Conservation (phyloP, 805 yeast genomes). For the Myxozyma lipomycoides region DNA sequence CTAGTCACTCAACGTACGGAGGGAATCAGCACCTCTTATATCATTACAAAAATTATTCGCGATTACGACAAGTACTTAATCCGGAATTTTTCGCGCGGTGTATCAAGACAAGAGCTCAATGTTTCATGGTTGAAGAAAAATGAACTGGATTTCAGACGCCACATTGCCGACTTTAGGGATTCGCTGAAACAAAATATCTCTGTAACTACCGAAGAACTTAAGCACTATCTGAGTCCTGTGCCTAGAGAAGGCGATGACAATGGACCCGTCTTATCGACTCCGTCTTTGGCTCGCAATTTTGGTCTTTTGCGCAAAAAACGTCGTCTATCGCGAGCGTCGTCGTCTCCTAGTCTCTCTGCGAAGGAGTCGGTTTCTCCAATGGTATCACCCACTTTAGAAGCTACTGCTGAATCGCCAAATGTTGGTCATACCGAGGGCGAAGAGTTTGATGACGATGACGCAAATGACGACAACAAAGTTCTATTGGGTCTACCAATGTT, state of each 20-base stretch:
- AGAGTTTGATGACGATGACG: constrained; percentile 19
- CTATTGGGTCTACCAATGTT: constrained; percentile 19
- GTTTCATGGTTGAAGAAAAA: constrained; percentile 97
- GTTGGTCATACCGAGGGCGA: constrained; percentile 3
- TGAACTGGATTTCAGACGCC: constrained; percentile 89
- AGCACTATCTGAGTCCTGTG: constrained; percentile 56
- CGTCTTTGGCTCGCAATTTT: constrained; percentile 9
- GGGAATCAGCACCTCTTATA: constrained; percentile 93
- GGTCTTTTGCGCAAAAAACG: constrained; percentile 18
- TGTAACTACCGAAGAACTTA: constrained; percentile 68
- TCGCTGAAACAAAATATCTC: constrained; percentile 67
- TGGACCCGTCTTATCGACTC: constrained; percentile 23
- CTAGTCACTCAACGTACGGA: constrained; percentile 94
- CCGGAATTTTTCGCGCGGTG: constrained; percentile 97
- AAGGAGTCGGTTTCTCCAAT: background rate
- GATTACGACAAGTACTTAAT: constrained; percentile 95
- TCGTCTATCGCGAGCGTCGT: background rate
- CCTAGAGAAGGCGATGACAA: constrained; percentile 27
- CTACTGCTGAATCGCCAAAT: background rate
- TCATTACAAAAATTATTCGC: constrained; percentile 88
- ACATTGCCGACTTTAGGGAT: constrained; percentile 78
- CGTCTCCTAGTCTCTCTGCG: constrained; percentile 8
- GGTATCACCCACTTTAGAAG: background rate
- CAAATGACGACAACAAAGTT: constrained; percentile 19
- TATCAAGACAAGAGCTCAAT: constrained; percentile 90